Base-by-base conservation (phyloP, 2,329 filamentous ascomycete genomes). In the Monosporascus sp. region DNA sequence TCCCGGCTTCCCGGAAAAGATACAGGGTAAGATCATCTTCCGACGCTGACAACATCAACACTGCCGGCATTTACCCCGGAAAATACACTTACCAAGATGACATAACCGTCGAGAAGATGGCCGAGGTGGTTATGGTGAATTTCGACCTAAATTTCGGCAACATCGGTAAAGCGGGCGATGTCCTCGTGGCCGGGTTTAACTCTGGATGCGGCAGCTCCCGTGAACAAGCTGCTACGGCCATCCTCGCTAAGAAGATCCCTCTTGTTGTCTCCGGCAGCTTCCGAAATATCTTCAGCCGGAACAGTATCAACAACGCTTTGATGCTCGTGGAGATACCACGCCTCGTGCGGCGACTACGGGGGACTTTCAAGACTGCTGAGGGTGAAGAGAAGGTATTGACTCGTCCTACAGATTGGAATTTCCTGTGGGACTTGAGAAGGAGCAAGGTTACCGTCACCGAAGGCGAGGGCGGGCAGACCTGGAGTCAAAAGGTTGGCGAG, bases 11-110 rank as follows among this genome's bases (percentile, higher is more conserved):
- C 91, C 91, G 0, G 87, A 90, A 61, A 84, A 84, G 56, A 84
- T 97, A 17, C 78, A 80, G 17, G 92, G 92, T 24, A 89, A 96
- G 69, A 94, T 97, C 55, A 78, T 46, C 14, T 46, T 46, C 43
- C 28, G 28, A 31, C 11, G 28, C 9, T 9, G 28, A 31, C 8
- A 5, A 14, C 8, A 7, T 14, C 28, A 31, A 4, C 11, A 31
- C 28, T 3, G 28, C 11, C 11, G 28, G 8, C 3, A 11, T 97
- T 69, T 97, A 96, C 5, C 20, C n/a, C 4, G 65, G 89, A 5
- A 91, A 92, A 67, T 91, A 90, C 70, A 97, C 92, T 0, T 99
- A 97, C 72, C 90, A 94, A 67, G 92, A 97, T 66, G 81, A 89
- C 63, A 78, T 97, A 1, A 74, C 88, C 0, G 76, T 73, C 0